Evolutionary conservation across 2,329 filamentous ascomycete genomes (phyloP).

Genomic region (Pseudogymnoascus sp.): DNA sequence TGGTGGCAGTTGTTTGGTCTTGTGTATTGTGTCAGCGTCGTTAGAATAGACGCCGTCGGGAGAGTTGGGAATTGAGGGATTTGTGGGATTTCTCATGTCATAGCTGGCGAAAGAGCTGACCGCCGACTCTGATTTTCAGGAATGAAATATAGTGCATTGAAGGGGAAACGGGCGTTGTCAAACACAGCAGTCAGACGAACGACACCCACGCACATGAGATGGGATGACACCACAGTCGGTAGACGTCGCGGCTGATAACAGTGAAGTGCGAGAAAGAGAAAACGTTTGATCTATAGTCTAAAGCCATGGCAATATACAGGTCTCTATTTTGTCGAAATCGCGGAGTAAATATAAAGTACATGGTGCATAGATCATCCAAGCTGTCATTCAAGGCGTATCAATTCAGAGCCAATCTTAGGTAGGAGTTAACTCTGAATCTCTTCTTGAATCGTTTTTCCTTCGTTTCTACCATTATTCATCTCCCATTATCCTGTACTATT

Average conservation of each 20-base stretch:
- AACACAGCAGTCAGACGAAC: neutral
- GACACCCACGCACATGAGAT: neutral
- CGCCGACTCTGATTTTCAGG: neutral
- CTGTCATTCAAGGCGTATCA: neutral
- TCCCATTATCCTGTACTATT: neutral
- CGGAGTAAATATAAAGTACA: neutral
- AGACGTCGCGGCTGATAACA: neutral
- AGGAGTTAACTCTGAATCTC: too few species aligned
- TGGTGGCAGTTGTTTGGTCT: neutral
- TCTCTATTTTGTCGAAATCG: neutral
- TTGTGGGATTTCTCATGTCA: neutral
- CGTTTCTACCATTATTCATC: neutral
- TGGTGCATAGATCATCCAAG: neutral
- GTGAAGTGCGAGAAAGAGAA: neutral
- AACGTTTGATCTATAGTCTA: neutral
- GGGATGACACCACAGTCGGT: neutral
- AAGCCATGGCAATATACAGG: neutral
- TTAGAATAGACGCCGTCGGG: neutral
- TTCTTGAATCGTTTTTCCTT: too few species aligned
- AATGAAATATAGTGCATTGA: neutral
- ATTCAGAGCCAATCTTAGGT: too few species aligned
- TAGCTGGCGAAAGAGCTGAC: neutral
- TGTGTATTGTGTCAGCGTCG: neutral
- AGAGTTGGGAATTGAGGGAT: neutral
- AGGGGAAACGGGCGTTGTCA: neutral